Conservation (phyloP, 768 basidiomycete genomes). For the Krasilnikovozyma curviuscula region DNA sequence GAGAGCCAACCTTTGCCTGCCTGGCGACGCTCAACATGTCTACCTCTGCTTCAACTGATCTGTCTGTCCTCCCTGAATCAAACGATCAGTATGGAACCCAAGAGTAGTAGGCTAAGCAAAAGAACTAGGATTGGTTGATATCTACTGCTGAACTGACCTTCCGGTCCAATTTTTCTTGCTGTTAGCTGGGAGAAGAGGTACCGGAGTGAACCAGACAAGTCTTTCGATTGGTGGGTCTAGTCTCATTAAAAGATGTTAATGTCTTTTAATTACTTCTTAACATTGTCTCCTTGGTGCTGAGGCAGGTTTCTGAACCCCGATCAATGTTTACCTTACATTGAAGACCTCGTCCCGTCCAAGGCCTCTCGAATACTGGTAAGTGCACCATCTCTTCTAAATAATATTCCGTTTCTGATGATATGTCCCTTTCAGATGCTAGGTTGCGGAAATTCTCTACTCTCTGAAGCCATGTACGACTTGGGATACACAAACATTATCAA, state of each 20-base stretch:
- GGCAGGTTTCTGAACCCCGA: constrained; percentile 14
- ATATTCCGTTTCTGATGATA: no score
- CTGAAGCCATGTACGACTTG: constrained; percentile 45
- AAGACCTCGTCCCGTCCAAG: constrained; percentile 12
- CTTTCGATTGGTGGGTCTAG: constrained; percentile 30
- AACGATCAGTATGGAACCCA: constrained; percentile 4
- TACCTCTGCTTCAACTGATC: constrained; percentile 10
- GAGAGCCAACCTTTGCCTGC: no score
- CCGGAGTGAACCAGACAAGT: constrained; percentile 20
- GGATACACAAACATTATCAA: constrained; percentile 66
- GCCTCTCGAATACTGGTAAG: constrained; percentile 17
- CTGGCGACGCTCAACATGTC: no score
- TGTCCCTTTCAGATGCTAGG: no score
- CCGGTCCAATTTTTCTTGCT: constrained; percentile 1
- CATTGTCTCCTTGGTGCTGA: no score
- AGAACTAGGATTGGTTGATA: no score
- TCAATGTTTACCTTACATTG: constrained; percentile 11
- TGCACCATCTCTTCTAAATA: no score
- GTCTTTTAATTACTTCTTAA: constrained; percentile 20
- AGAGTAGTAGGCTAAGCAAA: background rate
- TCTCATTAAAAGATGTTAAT: constrained; percentile 21
- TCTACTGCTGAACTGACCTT: background rate
- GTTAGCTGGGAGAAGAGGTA: constrained; percentile 9
- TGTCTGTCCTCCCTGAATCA: constrained; percentile 1
- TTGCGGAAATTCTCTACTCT: constrained; percentile 23